phyloP scores from a whole-genome alignment of 2,329 filamentous ascomycete species.

The Boeremia lycopersici region DNA sequence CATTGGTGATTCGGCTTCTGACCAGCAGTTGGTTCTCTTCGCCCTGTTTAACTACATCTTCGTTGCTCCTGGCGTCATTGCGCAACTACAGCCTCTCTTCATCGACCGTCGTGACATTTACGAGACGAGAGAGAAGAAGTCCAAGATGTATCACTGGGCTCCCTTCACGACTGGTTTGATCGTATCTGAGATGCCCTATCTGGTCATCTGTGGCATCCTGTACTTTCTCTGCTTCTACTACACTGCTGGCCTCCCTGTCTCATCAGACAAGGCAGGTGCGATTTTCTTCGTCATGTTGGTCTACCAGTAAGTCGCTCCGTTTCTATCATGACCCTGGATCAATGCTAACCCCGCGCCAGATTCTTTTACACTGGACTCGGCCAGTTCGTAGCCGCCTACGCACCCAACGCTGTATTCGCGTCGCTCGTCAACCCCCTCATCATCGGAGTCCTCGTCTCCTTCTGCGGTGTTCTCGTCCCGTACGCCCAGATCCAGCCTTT shows the following conservation, averaged over 20 bases:
- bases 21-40: conserved; percentile 52
- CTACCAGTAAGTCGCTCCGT: conserved; percentile 64
- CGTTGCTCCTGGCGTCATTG: conserved; percentile 50
- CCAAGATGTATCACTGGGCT: conserved; percentile 75
- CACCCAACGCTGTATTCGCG: conserved; percentile 53
- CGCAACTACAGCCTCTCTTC: conserved; percentile 52
- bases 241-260: conserved; percentile 37
- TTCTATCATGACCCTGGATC: conserved; percentile 37
- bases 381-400: conserved; percentile 59
- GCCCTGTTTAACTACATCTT: conserved; percentile 58
- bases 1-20: conserved; percentile 37
- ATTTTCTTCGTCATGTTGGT: conserved; percentile 57
- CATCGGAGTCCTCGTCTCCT: conserved; percentile 28
- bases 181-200: conserved; percentile 71
- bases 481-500: conserved; percentile 69
- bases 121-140: conserved; percentile 65
- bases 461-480: conserved; percentile 64
- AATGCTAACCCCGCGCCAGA: neutral
- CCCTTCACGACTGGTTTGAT: conserved; percentile 73
- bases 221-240: conserved; percentile 73
- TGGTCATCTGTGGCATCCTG: conserved; percentile 64
- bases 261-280: conserved; percentile 62
- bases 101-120: conserved; percentile 56
- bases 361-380: conserved; percentile 54
- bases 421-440: conserved; percentile 57